phyloP scores from a whole-genome alignment of 306 rosid genomes.

The Prinsepia uniflora region DNA sequence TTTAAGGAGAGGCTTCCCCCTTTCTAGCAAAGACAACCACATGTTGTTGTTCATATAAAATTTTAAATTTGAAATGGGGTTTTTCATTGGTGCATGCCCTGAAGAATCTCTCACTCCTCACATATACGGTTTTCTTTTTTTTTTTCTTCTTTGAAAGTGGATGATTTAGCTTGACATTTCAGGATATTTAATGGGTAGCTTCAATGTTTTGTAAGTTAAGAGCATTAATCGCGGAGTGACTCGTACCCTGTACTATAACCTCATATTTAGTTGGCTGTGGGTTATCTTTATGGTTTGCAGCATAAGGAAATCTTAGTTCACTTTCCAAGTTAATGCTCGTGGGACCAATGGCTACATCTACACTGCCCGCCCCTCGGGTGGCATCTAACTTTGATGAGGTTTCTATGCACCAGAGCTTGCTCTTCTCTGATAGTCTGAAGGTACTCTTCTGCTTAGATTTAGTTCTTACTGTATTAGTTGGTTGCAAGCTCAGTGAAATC shows the following conservation, averaged over 20 bases:
- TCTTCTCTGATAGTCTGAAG: slow-evolving; percentile 91
- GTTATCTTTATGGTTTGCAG: slow-evolving; percentile 11
- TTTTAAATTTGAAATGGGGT: slow-evolving; percentile 26
- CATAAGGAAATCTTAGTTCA: slow-evolving; percentile 33
- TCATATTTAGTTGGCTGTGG: slow-evolving; percentile 8
- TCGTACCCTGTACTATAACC: background rate
- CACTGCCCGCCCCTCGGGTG: slow-evolving; percentile 46
- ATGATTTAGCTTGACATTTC: background rate
- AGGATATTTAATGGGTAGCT: background rate
- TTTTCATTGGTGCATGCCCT: background rate
- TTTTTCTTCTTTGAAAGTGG: background rate
- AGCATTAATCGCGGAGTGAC: background rate
- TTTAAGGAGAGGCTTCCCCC: slow-evolving; percentile 32
- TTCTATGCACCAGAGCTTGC: slow-evolving; percentile 91
- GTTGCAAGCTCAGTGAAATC: background rate
- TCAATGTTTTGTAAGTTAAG: too few relatives aligned
- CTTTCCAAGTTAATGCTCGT: slow-evolving; percentile 18
- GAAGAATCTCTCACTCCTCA: background rate
- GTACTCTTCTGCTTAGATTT: slow-evolving; percentile 29
- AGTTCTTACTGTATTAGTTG: background rate
- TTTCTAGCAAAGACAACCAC: slow-evolving; percentile 16
- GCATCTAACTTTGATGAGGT: slow-evolving; percentile 87
- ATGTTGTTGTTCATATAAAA: background rate
- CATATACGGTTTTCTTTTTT: background rate
- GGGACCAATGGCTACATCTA: slow-evolving; percentile 63